Evolutionary conservation across 2,329 filamentous ascomycete species (phyloP).

Genomic region (Cladosporium sp.): DNA sequence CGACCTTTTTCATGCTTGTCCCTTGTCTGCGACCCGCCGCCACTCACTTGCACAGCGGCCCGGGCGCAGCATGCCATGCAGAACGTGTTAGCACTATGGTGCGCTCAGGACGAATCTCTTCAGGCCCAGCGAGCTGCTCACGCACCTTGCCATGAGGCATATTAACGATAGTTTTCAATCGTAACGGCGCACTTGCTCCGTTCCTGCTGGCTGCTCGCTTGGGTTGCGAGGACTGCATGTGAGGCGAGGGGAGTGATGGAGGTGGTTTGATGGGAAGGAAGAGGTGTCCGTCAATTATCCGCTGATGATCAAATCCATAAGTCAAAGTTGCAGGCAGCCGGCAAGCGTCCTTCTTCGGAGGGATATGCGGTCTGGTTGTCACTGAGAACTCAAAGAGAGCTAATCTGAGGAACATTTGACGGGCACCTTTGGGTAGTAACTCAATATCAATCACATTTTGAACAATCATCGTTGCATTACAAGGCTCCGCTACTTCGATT

Average conservation of each 20-base stretch:
- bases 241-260: not conserved
- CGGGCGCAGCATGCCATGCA: not conserved
- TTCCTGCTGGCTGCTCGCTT: not conserved
- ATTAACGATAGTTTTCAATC: slow-evolving; percentile 22
- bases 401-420: slow-evolving; percentile 20
- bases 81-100: slow-evolving; percentile 19
- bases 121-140: slow-evolving; percentile 12
- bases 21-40: not conserved
- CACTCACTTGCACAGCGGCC: slow-evolving; percentile 10
- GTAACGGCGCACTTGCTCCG: slow-evolving; percentile 19
- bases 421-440: slow-evolving; percentile 1
- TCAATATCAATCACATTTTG: not conserved
- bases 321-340: slow-evolving; percentile 23
- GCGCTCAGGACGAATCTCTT: slow-evolving; percentile 14
- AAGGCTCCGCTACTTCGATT: not conserved
- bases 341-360: slow-evolving; percentile 2
- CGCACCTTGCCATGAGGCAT: slow-evolving; percentile 3
- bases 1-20: not conserved
- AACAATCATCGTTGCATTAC: not conserved
- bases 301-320: slow-evolving; percentile 21
- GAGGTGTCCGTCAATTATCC: slow-evolving; percentile 16
- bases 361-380: slow-evolving; percentile 18
- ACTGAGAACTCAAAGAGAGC: slow-evolving; percentile 21
- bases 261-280: not conserved
- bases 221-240: slow-evolving; percentile 19